Evolutionary conservation across 805 yeast species (phyloP).

Genomic region (Candida alai): DNA sequence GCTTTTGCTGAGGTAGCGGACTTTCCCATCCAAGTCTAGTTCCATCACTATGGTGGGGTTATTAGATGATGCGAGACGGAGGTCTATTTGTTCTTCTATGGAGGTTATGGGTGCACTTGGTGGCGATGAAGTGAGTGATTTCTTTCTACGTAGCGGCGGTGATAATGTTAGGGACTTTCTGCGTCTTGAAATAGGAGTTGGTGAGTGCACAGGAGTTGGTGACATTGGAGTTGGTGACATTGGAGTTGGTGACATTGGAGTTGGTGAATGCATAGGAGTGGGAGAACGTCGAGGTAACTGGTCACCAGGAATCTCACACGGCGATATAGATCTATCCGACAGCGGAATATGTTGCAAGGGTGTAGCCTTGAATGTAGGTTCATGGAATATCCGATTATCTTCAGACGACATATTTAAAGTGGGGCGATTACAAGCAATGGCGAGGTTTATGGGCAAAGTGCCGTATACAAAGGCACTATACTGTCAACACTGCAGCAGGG

Average conservation of each 20-base stretch:
- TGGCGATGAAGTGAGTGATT: slow-evolving; percentile 5
- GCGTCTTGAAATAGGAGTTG: not conserved
- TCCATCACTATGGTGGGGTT: slow-evolving; percentile 81
- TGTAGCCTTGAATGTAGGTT: slow-evolving; percentile 3
- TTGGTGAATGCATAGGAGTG: not conserved
- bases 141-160: not conserved
- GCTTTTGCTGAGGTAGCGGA: slow-evolving; percentile 67
- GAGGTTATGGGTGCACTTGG: slow-evolving; percentile 14
- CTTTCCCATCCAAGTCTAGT: slow-evolving; percentile 71
- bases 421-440: too few species aligned
- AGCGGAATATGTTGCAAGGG: not conserved
- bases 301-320: slow-evolving; percentile 3
- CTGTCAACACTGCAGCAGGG: too few species aligned
- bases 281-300: too few species aligned
- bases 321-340: slow-evolving; percentile 4
- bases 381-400: slow-evolving; percentile 2
- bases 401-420: too few species aligned
- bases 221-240: not conserved
- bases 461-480: too few species aligned
- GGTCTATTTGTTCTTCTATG: slow-evolving; percentile 48
- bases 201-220: not conserved
- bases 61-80: slow-evolving; percentile 59
- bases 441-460: too few species aligned
- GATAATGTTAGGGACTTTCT: too few species aligned
- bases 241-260: slow-evolving; percentile 1